Evolutionary conservation across 495 filamentous ascomycete species (phyloP), one percentile per base, ranked within the genome.

Genomic region (Hypoxylon intermedium): DNA sequence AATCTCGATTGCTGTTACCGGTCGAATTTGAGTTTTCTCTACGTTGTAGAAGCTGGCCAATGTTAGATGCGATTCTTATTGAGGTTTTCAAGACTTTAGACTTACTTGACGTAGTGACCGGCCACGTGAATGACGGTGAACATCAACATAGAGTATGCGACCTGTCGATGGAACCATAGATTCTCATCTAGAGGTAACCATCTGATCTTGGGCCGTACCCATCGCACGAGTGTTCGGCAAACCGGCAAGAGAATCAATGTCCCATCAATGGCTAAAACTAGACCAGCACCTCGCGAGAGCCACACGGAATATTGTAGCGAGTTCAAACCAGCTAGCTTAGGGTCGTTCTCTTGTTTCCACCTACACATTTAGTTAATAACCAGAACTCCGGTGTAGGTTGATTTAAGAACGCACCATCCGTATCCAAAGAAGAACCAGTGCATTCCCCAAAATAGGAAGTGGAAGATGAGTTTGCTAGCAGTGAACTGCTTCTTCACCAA

Each of bases 81-180:
- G 19, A 24, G n/a, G n/a, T n/a, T 23, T 45, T 13, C 9, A 36
- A 30, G 21, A 12, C 1, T 48, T 42, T 50, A 26, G 19, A 83
- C 88, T 74, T 81, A 96, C 92, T 98, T 98, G 75, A 98, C 91
- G 72, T 98, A 99, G 74, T 99, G 94, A 15, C 85, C 82, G 9
- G 80, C 70, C 3, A 85, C 86, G 69, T 99, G 94, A 19, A 93
- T 77, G 34, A 86, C 85, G 20, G 87, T 88, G 65, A 91, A 99
- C 12, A 97, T 68, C 2, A 98, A 81, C 75, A 97, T 75, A 3
- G 90, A 76, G 71, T 98, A 99, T 1, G 95, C 93, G 13, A 96
- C 85, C 73, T 99, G 94, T 30, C 95, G 84, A 79, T 99, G 94
- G 69, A 98, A 96, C 92, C 92, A 99, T 65, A 91, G 85, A 20